phyloP scores from a whole-genome alignment of 345 rosid species.

The Turnera subulata region DNA sequence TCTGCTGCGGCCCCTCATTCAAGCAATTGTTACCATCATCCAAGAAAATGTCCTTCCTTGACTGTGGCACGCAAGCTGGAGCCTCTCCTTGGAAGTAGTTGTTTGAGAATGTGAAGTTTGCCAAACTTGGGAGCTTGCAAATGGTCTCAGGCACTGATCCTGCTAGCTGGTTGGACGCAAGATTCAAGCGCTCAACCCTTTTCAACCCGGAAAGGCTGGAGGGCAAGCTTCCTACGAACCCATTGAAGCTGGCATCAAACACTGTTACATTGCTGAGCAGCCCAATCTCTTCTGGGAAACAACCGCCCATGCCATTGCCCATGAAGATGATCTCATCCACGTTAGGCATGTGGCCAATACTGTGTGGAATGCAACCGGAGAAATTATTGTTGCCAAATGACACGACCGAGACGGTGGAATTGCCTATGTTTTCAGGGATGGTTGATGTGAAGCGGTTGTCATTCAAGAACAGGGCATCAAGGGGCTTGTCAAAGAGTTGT shows the following conservation, averaged over 20 bases:
- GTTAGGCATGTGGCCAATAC: conserved; percentile 59
- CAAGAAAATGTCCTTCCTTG: conserved; percentile 25
- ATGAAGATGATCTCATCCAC: conserved; percentile 54
- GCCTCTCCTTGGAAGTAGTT: conserved; percentile 61
- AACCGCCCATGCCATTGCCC: conserved; percentile 58
- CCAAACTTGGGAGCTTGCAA: conserved; percentile 53
- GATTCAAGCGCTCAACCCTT: conserved; percentile 33
- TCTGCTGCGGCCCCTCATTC: conserved; percentile 43
- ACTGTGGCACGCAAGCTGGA: conserved; percentile 32
- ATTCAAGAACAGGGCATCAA: conserved; percentile 74
- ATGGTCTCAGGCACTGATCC: conserved; percentile 48
- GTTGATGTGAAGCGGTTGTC: conserved; percentile 60
- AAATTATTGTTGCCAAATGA: conserved; percentile 70
- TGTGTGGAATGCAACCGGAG: conserved; percentile 62
- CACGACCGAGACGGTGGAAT: conserved; percentile 50
- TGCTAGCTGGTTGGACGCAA: conserved; percentile 51
- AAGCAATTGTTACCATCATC: conserved; percentile 57
- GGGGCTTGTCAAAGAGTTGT: conserved; percentile 38
- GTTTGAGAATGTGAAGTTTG: conserved; percentile 45
- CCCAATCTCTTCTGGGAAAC: conserved; percentile 68
- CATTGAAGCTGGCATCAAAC: conserved; percentile 53
- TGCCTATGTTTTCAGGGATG: conserved; percentile 64
- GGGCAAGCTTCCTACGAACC: conserved; percentile 48
- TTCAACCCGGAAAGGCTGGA: conserved; percentile 31
- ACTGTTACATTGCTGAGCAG: conserved; percentile 43